phyloP scores from a whole-genome alignment of 169 alveolate species.

The Plasmodium adleri region DNA sequence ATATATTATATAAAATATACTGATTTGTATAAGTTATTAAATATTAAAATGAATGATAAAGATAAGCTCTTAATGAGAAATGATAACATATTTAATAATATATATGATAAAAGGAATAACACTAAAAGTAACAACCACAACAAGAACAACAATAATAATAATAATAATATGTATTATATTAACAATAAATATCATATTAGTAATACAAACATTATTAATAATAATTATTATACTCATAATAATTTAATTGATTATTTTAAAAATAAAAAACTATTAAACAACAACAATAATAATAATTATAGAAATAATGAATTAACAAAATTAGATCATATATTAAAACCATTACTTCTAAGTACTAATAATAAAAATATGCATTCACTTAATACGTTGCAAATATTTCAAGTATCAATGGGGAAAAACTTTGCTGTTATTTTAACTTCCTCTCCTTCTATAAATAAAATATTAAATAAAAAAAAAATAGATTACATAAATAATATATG shows the following conservation, averaged over 20 bases:
- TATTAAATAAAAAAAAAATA: conserved; percentile 55
- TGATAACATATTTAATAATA: not conserved
- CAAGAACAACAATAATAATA: not conserved
- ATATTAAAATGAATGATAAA: not conserved
- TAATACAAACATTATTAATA: not conserved
- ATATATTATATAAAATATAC: conserved; percentile 51
- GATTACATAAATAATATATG: conserved; percentile 55
- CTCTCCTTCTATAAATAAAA: conserved; percentile 52
- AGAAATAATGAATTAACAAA: not conserved
- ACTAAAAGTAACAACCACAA: not conserved
- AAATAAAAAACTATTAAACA: too few relatives aligned
- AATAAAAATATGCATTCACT: not conserved
- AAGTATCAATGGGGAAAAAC: conserved; percentile 51
- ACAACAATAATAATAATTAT: not conserved
- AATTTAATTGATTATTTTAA: too few relatives aligned
- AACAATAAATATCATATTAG: conserved; percentile 5
- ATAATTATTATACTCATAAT: too few relatives aligned
- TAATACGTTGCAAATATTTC: conserved; percentile 42
- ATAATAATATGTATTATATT: not conserved
- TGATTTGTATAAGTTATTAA: conserved; percentile 24
- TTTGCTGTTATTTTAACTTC: conserved; percentile 55
- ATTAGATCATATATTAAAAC: conserved; percentile 32
- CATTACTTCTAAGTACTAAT: conserved; percentile 17
- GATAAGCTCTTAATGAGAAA: not conserved
- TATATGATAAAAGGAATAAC: not conserved